Conservation (phyloP, 805 yeast genomes). For the Nakazawaea pomicola region DNA sequence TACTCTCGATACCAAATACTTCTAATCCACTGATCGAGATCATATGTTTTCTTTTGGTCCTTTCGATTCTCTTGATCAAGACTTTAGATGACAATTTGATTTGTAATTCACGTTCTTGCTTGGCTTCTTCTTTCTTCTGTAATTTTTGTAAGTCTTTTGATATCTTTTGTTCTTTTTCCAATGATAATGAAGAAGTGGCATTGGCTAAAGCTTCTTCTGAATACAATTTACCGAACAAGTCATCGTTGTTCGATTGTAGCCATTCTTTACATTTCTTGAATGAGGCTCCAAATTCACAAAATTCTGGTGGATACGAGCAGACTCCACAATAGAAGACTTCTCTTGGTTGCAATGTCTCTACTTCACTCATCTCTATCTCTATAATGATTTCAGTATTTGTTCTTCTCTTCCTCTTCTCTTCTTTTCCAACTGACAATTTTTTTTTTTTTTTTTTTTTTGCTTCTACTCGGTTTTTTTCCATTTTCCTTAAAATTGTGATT, state of each 20-base stretch:
- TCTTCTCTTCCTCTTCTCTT: background rate
- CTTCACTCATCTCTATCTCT: conserved; percentile 2
- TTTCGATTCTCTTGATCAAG: conserved; percentile 76
- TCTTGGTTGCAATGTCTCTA: conserved; percentile 20
- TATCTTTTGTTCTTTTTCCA: conserved; percentile 78
- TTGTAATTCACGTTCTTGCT: conserved; percentile 77
- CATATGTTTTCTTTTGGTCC: conserved; percentile 85
- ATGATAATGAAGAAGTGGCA: conserved; percentile 54
- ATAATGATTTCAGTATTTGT: background rate
- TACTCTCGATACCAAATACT: conserved; percentile 82
- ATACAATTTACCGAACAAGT: conserved; percentile 56
- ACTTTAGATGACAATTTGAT: conserved; percentile 79
- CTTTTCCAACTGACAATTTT: background rate
- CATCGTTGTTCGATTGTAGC: conserved; percentile 58
- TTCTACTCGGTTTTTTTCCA: background rate
- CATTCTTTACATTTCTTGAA: conserved; percentile 81
- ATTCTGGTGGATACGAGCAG: conserved; percentile 84
- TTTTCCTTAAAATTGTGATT: background rate
- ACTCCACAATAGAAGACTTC: conserved; percentile 66
- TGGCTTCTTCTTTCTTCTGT: conserved; percentile 81
- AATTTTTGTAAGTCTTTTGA: conserved; percentile 78
- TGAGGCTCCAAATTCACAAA: conserved; percentile 85
- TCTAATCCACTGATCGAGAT: conserved; percentile 85
- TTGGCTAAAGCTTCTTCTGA: conserved; percentile 51
- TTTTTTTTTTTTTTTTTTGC: background rate